A percentile compares a stretch with the other conserved stretches of the same genome.
Evolutionary conservation across 352 stramenopile species (phyloP).

Genomic region (Pythium periplocum): DNA sequence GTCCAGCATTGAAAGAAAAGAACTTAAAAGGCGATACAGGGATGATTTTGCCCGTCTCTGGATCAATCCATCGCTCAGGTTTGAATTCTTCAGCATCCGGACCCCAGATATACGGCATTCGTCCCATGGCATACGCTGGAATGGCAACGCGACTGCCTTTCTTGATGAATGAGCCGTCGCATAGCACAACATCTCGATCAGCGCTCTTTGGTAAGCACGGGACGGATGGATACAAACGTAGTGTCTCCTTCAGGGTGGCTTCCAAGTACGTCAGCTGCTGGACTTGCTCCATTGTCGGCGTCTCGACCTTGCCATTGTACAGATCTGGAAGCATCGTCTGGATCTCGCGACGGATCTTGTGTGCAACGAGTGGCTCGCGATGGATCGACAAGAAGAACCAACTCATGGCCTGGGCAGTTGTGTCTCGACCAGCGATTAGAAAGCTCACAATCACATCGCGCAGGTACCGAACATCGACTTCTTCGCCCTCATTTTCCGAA

Average conservation of each 20-base stretch:
- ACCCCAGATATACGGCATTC: slow-evolving; percentile 25
- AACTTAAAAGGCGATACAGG: slow-evolving; percentile 54
- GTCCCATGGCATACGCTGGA: slow-evolving; percentile 26
- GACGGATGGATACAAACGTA: slow-evolving; percentile 36
- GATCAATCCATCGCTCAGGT: slow-evolving; percentile 29
- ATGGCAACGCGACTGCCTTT: slow-evolving; percentile 17
- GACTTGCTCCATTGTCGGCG: slow-evolving; percentile 36
- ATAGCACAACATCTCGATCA: neutral
- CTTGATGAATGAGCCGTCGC: slow-evolving; percentile 14
- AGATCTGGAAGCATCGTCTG: slow-evolving; percentile 16
- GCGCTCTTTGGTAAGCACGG: slow-evolving; percentile 23
- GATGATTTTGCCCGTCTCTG: slow-evolving; percentile 6
- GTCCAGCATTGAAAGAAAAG: slow-evolving; percentile 55
- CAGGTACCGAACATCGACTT: slow-evolving; percentile 34
- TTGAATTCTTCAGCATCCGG: slow-evolving; percentile 23
- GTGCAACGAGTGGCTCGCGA: slow-evolving; percentile 36
- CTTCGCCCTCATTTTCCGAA: slow-evolving; percentile 3
- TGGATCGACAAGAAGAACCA: slow-evolving; percentile 72
- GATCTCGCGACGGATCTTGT: slow-evolving; percentile 44
- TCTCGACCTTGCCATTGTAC: neutral
- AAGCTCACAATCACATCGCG: slow-evolving; percentile 78
- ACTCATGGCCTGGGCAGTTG: slow-evolving; percentile 59
- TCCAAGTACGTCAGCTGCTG: slow-evolving; percentile 43
- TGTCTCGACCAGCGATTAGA: slow-evolving; percentile 74
- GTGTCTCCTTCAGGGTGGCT: slow-evolving; percentile 30